Conservation (phyloP, 768 basidiomycete genomes). For the Boletus bicolor region DNA sequence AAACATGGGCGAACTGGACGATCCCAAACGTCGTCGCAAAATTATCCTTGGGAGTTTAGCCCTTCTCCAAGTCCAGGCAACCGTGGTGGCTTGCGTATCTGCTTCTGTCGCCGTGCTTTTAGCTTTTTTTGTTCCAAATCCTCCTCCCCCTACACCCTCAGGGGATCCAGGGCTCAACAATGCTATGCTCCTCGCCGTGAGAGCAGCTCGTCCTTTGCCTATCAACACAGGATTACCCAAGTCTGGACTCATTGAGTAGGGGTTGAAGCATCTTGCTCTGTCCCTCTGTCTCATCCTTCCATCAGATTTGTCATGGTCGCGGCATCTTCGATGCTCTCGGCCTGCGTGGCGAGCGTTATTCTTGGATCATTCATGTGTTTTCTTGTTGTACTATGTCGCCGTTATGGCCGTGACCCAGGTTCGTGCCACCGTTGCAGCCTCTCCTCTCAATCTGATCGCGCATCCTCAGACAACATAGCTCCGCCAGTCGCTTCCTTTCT, state of each 20-base stretch:
- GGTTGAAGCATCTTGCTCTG: background rate
- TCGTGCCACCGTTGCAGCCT: constrained; percentile 11
- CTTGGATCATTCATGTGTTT: constrained; percentile 92
- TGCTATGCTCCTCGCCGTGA: constrained; percentile 5
- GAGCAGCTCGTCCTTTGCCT: constrained; percentile 26
- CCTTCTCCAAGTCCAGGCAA: constrained; percentile 90
- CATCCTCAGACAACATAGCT: constrained; percentile 80
- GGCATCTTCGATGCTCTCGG: constrained; percentile 75
- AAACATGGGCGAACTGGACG: constrained; percentile 89
- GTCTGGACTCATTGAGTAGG: constrained; percentile 41
- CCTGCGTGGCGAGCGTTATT: constrained; percentile 70
- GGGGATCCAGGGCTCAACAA: constrained; percentile 9
- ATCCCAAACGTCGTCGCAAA: constrained; percentile 52
- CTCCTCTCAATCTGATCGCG: background rate
- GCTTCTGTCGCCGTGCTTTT: constrained; percentile 74
- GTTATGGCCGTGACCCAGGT: constrained; percentile 83
- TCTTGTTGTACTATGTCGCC: constrained; percentile 75
- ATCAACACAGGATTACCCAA: constrained; percentile 30
- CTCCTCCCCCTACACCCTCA: constrained; percentile 9
- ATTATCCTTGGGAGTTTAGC: constrained; percentile 81
- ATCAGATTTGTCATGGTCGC: constrained; percentile 73
- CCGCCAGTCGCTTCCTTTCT: constrained; percentile 91
- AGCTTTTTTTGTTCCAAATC: constrained; percentile 55
- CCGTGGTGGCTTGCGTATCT: constrained; percentile 84
- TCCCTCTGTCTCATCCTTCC: constrained; percentile 3